These are phyloP conservation scores for Prunus kanzakura DNA, from an alignment of 306 rosid species.

Conservation along the genomic window DNA sequence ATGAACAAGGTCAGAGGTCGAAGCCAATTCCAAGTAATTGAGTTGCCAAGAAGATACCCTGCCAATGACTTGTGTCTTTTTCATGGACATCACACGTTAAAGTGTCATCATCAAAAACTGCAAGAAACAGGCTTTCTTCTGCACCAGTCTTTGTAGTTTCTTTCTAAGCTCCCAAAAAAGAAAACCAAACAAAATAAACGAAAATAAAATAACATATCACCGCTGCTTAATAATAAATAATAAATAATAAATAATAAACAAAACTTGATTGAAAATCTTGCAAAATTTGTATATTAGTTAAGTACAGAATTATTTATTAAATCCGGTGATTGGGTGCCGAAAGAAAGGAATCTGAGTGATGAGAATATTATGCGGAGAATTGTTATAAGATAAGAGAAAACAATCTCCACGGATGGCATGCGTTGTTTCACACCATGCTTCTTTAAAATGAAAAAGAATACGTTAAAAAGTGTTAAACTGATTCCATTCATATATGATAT, in stretches of 20 bases:
- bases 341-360: background rate
- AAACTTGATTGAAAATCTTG: background rate
- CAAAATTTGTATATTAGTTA: too few species aligned
- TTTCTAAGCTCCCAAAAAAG: too few species aligned
- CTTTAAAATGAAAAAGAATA: background rate
- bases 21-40: constrained; percentile 12
- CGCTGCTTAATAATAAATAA: too few species aligned
- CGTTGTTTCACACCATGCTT: constrained; percentile 37
- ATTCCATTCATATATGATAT: constrained; percentile 2
- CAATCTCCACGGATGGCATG: constrained; percentile 22
- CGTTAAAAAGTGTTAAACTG: background rate
- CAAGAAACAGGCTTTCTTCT: background rate
- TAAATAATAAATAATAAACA: background rate
- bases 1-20: background rate
- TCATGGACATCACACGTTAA: background rate
- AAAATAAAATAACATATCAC: background rate
- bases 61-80: background rate
- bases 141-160: too few species aligned
- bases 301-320: background rate
- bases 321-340: background rate
- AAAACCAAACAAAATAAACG: background rate
- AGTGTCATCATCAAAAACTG: background rate
- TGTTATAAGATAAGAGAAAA: constrained; percentile 18
- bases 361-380: constrained; percentile 48
- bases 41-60: constrained; percentile 24